Conservation (phyloP, 139 green algal species). For the Picochlorum sp. region DNA sequence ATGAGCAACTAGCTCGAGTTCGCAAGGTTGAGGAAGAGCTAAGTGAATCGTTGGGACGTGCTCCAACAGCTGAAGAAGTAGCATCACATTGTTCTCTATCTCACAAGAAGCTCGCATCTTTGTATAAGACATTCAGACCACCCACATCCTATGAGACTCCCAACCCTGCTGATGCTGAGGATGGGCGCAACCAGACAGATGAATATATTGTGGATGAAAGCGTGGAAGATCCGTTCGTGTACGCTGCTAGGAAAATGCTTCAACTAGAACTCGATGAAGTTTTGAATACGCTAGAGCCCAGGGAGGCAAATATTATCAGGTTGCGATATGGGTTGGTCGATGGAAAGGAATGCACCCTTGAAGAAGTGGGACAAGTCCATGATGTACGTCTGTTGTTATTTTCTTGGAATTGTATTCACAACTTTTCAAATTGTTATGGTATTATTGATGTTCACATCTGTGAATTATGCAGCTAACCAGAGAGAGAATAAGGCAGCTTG, state of each 20-base stretch:
- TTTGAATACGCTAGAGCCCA: constrained; percentile 54
- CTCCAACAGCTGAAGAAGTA: constrained; percentile 43
- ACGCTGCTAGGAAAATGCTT: constrained; percentile 23
- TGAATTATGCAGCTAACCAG: constrained; percentile 85
- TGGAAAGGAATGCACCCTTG: constrained; percentile 62
- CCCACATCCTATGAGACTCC: constrained; percentile 12
- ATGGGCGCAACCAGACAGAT: constrained; percentile 3
- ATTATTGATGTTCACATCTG: constrained; percentile 8
- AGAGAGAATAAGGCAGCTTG: constrained; percentile 98
- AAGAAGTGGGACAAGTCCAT: constrained; percentile 52
- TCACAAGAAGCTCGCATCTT: constrained; percentile 31
- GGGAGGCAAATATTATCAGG: constrained; percentile 73
- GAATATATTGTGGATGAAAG: constrained; percentile 15
- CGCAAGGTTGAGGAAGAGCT: constrained; percentile 17
- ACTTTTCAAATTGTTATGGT: no score
- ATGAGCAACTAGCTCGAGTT: constrained; percentile 40
- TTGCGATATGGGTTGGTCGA: constrained; percentile 86
- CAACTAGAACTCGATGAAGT: constrained; percentile 60
- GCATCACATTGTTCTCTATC: constrained; percentile 37
- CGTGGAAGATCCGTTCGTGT: constrained; percentile 6
- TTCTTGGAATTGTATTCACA: background rate
- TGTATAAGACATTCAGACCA: constrained; percentile 22
- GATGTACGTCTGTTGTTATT: background rate
- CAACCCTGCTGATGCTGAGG: constrained; percentile 1
- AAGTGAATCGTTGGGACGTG: constrained; percentile 11